These are phyloP conservation scores for Calycina herbarum DNA, from an alignment of 2,329 filamentous ascomycete species.

Conservation along the genomic window DNA sequence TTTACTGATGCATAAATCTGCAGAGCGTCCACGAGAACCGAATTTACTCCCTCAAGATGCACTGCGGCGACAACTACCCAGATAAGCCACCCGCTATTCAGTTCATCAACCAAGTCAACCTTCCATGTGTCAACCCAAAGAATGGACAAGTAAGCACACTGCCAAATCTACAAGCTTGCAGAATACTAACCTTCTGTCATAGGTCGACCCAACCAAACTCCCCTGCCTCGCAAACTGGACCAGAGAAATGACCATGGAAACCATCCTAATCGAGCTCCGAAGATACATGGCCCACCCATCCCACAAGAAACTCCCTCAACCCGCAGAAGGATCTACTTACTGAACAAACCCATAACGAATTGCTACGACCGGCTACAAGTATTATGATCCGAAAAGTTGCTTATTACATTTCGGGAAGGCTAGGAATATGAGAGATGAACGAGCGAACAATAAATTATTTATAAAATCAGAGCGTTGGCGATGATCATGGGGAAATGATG, in stretches of 20 bases:
- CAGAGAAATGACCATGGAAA: slow-evolving; percentile 93
- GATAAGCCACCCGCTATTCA: slow-evolving; percentile 85
- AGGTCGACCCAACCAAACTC: slow-evolving; percentile 82
- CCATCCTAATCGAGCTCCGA: slow-evolving; percentile 81
- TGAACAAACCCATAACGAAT: slow-evolving; percentile 29
- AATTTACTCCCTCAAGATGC: slow-evolving; percentile 97
- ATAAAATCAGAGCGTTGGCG: neutral
- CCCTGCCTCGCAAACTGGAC: slow-evolving; percentile 89
- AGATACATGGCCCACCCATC: slow-evolving; percentile 89
- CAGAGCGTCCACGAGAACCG: slow-evolving; percentile 97
- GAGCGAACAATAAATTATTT: neutral
- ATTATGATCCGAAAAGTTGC: slow-evolving; percentile 2
- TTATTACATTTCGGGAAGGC: neutral
- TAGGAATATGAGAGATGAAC: neutral
- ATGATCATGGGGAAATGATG: neutral
- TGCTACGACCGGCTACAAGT: neutral
- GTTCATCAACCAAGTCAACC: slow-evolving; percentile 92
- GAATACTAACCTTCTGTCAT: neutral
- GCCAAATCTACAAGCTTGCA: neutral
- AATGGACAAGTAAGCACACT: slow-evolving; percentile 65
- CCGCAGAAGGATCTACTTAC: slow-evolving; percentile 76
- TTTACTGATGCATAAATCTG: neutral
- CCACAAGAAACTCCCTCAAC: slow-evolving; percentile 95
- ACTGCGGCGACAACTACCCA: slow-evolving; percentile 88
- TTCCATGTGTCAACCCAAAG: slow-evolving; percentile 84